These are phyloP conservation scores for Candolleomyces eurysporus DNA, from an alignment of 768 basidiomycete genomes.

Conservation along the genomic window DNA sequence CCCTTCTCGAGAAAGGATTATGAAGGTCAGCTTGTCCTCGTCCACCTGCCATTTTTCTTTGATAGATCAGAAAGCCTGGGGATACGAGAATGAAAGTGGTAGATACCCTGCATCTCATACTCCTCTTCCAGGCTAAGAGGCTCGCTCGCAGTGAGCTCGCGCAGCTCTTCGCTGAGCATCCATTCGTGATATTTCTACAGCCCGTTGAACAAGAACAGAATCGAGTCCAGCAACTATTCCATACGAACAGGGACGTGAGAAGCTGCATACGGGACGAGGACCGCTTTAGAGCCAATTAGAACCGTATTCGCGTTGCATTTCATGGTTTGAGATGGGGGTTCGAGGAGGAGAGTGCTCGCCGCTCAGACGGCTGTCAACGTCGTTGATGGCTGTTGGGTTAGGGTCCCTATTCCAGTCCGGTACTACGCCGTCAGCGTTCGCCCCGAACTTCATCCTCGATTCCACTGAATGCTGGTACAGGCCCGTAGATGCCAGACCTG, in stretches of 20 bases:
- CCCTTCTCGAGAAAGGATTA: conserved; percentile 58
- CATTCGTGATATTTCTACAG: conserved; percentile 79
- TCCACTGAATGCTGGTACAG: too few species aligned
- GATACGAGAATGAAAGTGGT: background rate
- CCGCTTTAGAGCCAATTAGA: conserved; percentile 62
- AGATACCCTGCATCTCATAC: conserved; percentile 82
- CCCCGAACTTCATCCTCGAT: too few species aligned
- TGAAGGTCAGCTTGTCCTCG: conserved; percentile 90
- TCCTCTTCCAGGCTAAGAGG: conserved; percentile 79
- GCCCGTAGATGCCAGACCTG: too few species aligned
- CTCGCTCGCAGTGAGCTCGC: conserved; percentile 81
- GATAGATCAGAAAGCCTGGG: background rate
- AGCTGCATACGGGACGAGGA: conserved; percentile 79
- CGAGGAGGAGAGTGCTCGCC: too few species aligned
- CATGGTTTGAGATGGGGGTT: conserved; percentile 38
- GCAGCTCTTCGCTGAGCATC: conserved; percentile 78
- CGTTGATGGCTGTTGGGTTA: too few species aligned
- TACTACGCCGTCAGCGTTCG: too few species aligned
- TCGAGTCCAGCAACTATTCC: background rate
- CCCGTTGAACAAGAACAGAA: background rate
- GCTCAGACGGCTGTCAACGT: too few species aligned
- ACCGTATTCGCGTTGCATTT: conserved; percentile 62
- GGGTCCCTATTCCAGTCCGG: too few species aligned
- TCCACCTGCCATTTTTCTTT: conserved; percentile 85
- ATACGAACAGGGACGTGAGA: conserved; percentile 47